phyloP scores from a whole-genome alignment of 805 yeast species.

The Priceomyces fermenticarens region DNA sequence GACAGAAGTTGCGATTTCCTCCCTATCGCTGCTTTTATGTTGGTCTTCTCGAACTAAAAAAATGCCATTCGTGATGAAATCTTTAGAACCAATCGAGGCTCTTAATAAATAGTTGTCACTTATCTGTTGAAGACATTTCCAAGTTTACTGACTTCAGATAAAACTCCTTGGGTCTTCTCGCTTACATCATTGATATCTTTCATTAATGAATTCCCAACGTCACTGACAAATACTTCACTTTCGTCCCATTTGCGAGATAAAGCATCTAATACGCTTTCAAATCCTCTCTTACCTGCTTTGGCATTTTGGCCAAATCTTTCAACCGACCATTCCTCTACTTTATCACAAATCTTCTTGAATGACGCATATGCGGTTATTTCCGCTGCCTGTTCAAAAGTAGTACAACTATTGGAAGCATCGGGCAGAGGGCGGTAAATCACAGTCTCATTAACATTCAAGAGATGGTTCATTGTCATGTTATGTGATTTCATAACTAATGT shows the following conservation, averaged over 20 bases:
- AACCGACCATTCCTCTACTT: constrained; percentile 89
- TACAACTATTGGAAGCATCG: constrained; percentile 44
- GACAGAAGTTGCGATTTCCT: too few relatives aligned
- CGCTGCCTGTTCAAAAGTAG: constrained; percentile 77
- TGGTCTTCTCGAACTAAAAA: too few relatives aligned
- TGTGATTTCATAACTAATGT: constrained; percentile 79
- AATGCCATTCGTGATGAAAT: too few relatives aligned
- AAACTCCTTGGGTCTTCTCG: constrained; percentile 11
- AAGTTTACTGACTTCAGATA: constrained; percentile 12
- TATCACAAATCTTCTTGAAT: constrained; percentile 66
- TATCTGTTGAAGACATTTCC: constrained; percentile 9
- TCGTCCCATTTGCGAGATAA: constrained; percentile 45
- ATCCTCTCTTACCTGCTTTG: constrained; percentile 73
- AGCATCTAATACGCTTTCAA: constrained; percentile 69
- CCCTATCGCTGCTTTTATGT: too few relatives aligned
- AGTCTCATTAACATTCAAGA: constrained; percentile 79
- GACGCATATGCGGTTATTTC: constrained; percentile 83
- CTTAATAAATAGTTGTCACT: too few relatives aligned
- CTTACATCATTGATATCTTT: constrained; percentile 26
- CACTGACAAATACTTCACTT: constrained; percentile 34
- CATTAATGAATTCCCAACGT: constrained; percentile 23
- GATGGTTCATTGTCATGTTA: constrained; percentile 75
- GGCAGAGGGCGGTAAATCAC: constrained; percentile 78
- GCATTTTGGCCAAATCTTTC: constrained; percentile 90
- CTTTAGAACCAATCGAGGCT: too few relatives aligned